A percentile compares a stretch with the other conserved stretches of the same genome.
Conservation (phyloP, 805 yeast species). For the Schwanniomyces vanrijiae region DNA sequence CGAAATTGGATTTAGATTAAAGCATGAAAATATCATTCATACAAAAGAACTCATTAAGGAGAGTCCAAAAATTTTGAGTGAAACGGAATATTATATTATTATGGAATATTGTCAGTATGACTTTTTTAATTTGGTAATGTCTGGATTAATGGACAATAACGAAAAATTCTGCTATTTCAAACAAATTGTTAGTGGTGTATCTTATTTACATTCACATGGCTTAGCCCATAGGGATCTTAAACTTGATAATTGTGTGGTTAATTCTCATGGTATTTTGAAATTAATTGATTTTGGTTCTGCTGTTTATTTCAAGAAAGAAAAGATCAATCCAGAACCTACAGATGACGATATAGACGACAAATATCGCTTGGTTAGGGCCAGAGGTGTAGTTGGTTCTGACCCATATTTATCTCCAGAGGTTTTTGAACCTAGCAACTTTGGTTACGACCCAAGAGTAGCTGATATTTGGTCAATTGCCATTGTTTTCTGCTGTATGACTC, state of each 20-base stretch:
- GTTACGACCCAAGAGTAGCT: conserved; percentile 83
- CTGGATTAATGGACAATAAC: conserved; percentile 67
- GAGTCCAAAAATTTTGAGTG: conserved; percentile 14
- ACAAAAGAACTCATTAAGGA: conserved; percentile 81
- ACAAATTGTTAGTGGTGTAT: conserved; percentile 76
- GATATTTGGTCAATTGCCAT: conserved; percentile 96
- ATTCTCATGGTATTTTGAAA: conserved; percentile 70
- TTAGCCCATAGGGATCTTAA: conserved; percentile 92
- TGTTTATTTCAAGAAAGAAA: conserved; percentile 69
- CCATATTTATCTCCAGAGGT: conserved; percentile 96
- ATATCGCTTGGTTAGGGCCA: conserved; percentile 57
- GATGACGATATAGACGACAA: conserved; percentile 38
- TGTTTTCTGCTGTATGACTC: conserved; percentile 85
- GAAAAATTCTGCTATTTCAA: conserved; percentile 81
- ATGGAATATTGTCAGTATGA: conserved; percentile 95
- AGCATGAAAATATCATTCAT: conserved; percentile 75
- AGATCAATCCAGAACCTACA: conserved; percentile 1
- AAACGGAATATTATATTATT: conserved; percentile 57
- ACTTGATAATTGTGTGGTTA: conserved; percentile 90
- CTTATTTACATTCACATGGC: conserved; percentile 76
- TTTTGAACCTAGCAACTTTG: conserved; percentile 38
- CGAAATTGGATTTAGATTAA: conserved; percentile 71
- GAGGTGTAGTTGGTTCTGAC: conserved; percentile 92
- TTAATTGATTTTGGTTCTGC: conserved; percentile 94
- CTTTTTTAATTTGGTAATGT: conserved; percentile 90